phyloP scores from a whole-genome alignment of 257 asterid species.

The Ilex asprella region DNA sequence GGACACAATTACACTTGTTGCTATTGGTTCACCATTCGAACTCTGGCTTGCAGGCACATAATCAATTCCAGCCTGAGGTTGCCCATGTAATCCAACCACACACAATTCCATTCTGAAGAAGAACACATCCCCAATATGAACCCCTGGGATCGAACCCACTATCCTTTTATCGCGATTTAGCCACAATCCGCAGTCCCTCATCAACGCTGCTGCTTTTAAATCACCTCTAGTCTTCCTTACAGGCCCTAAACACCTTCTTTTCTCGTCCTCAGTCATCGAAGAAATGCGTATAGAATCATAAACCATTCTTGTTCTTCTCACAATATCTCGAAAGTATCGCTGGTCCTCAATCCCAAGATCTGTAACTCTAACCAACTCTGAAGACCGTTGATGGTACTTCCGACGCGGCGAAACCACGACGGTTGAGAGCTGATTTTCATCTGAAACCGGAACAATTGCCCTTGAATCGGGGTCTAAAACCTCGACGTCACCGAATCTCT shows the following conservation, averaged over 20 bases:
- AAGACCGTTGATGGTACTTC: conserved; percentile 45
- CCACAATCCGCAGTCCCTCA: conserved; percentile 62
- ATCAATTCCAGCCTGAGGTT: conserved; percentile 85
- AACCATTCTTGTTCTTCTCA: conserved; percentile 56
- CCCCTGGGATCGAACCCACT: conserved; percentile 77
- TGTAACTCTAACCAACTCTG: conserved; percentile 70
- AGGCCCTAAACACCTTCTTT: conserved; percentile 12
- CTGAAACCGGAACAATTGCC: conserved; percentile 42
- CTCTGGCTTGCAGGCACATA: conserved; percentile 63
- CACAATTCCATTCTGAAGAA: conserved; percentile 81
- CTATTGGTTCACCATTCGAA: conserved; percentile 81
- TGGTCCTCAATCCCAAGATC: conserved; percentile 57
- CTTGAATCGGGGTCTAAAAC: conserved; percentile 11
- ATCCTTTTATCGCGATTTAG: conserved; percentile 71
- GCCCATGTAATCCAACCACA: conserved; percentile 83
- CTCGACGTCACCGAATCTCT: conserved; percentile 1
- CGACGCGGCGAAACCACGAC: conserved; percentile 24
- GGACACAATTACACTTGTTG: conserved; percentile 80
- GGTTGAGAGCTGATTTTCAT: conserved; percentile 21
- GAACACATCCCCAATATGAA: conserved; percentile 66
- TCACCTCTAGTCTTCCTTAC: conserved; percentile 44
- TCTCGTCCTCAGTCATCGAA: conserved; percentile 42
- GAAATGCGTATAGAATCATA: conserved; percentile 67
- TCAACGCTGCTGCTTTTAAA: conserved; percentile 51
- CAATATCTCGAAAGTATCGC: conserved; percentile 36